Evolutionary conservation across 2,329 filamentous ascomycete genomes (phyloP), one percentile per base, ranked within the genome.

Genomic region (Fusarium sp.): DNA sequence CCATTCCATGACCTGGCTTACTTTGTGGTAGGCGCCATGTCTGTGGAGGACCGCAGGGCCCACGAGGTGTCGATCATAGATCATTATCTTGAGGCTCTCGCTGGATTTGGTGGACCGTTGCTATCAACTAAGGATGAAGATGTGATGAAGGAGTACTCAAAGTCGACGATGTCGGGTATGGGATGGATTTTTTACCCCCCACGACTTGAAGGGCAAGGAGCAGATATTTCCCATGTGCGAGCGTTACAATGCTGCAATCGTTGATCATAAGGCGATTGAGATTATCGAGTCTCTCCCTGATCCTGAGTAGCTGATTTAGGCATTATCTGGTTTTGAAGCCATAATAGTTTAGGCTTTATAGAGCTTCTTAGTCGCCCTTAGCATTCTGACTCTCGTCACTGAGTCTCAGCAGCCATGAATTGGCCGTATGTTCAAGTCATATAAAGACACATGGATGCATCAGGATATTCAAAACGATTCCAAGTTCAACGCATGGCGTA

Each of bases 1-100:
- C 55, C 58, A 2, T 50, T 69, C 9, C 67, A 67, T 17, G 62
- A 67, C 21, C 25, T 69, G 17, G 25, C 53, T 1, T 69, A 69
- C 14, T 66, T 56, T 6, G 27, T 69, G 1, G 35, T 54, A 2
- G 57, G 57, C 3, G 50, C 62, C 5, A 13, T 69, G 11, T 53
- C 49, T 1, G 42, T 64, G 6, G 39, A 54, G 17, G 58, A 63
- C 20, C 55, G 59, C 3, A 48, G 42, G 10, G 14, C 11, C 0
- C 6, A 50, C 8, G 50, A 60, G 21, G 11, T 50, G 6, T 15
- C 18, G 5, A 25, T 60, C 3, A 36, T 64, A 2, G 14, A 45
- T 2, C 36, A 60, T 39, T 60, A 63, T 21, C 42, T 52, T 8
- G 15, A 52, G 0, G 11, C 29, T 9, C 27, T 60, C 10, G 18